phyloP scores from a whole-genome alignment of 2,329 filamentous ascomycete species.

The Arthrinium puccinioides region DNA sequence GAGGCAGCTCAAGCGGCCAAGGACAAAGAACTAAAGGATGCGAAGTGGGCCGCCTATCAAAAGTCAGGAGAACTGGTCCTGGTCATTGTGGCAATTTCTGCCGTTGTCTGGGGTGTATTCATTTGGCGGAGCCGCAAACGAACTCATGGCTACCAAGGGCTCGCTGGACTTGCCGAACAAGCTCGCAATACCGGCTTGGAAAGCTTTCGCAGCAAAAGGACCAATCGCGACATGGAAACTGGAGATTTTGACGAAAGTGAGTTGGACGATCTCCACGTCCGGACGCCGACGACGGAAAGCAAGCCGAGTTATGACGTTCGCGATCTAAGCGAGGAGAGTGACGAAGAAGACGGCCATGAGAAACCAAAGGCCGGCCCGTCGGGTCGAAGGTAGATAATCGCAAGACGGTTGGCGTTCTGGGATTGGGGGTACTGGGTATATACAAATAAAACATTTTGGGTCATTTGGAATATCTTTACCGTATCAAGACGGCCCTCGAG shows the following conservation, averaged over 20 bases:
- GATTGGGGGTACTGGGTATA: too few species aligned
- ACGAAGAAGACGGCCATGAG: constrained; percentile 21
- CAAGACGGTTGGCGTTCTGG: too few species aligned
- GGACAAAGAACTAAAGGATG: constrained; percentile 67
- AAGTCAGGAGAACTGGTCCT: constrained; percentile 81
- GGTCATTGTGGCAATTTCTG: constrained; percentile 70
- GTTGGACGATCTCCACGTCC: constrained; percentile 51
- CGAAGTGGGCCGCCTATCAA: constrained; percentile 84
- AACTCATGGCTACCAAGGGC: constrained; percentile 45
- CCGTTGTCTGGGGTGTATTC: constrained; percentile 66
- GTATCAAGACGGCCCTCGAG: too few species aligned
- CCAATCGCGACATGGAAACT: constrained; percentile 49
- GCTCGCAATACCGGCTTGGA: constrained; percentile 31
- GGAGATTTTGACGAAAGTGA: constrained; percentile 61
- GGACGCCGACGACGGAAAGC: constrained; percentile 33
- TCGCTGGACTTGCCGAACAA: constrained; percentile 31
- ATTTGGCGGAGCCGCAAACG: constrained; percentile 56
- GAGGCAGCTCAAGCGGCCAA: constrained; percentile 59
- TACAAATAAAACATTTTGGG: too few species aligned
- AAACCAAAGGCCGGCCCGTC: constrained; percentile 9
- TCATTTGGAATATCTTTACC: too few species aligned
- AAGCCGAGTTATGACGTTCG: constrained; percentile 55
- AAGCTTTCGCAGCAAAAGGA: constrained; percentile 38
- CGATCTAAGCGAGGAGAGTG: constrained; percentile 49
- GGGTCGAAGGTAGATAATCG: constrained; percentile 1